These are phyloP conservation scores for Tylopilus felleus DNA, from an alignment of 768 basidiomycete genomes.

Conservation along the genomic window DNA sequence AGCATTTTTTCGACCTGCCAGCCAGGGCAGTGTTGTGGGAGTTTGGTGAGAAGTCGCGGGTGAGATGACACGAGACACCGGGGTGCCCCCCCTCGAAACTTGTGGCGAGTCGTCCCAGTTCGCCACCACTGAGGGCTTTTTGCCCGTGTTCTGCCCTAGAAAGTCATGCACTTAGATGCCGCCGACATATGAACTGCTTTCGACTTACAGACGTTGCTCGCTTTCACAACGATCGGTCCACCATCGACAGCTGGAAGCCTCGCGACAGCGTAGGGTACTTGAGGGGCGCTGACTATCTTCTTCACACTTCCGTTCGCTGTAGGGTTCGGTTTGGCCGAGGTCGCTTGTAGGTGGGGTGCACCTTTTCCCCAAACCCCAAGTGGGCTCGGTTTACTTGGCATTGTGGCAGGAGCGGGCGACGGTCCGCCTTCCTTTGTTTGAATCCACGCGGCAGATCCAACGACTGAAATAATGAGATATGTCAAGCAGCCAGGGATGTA, in stretches of 20 bases:
- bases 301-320: slow-evolving; percentile 23
- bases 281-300: slow-evolving; percentile 9
- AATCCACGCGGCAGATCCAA: slow-evolving; percentile 28
- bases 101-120: slow-evolving; percentile 22
- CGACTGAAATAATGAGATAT: slow-evolving; percentile 16
- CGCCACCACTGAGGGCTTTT: background rate
- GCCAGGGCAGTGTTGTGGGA: slow-evolving; percentile 10
- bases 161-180: background rate
- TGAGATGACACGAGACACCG: background rate
- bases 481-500: slow-evolving; percentile 3
- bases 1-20: slow-evolving; percentile 4
- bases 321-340: slow-evolving; percentile 7
- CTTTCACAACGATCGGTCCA: slow-evolving; percentile 25
- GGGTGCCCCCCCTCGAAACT: slow-evolving; percentile 18
- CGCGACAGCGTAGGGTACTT: background rate
- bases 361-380: slow-evolving; percentile 21
- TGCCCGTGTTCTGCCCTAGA: slow-evolving; percentile 16
- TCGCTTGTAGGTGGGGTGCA: slow-evolving; percentile 5
- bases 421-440: slow-evolving; percentile 12
- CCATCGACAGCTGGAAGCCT: slow-evolving; percentile 29
- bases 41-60: slow-evolving; percentile 4
- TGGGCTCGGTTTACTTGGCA: background rate
- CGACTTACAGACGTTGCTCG: slow-evolving; percentile 28
- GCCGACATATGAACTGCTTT: background rate
- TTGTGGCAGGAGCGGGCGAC: background rate